Conservation (phyloP, 2,329 filamentous ascomycete species). For the Cladobotryum protrusum region DNA sequence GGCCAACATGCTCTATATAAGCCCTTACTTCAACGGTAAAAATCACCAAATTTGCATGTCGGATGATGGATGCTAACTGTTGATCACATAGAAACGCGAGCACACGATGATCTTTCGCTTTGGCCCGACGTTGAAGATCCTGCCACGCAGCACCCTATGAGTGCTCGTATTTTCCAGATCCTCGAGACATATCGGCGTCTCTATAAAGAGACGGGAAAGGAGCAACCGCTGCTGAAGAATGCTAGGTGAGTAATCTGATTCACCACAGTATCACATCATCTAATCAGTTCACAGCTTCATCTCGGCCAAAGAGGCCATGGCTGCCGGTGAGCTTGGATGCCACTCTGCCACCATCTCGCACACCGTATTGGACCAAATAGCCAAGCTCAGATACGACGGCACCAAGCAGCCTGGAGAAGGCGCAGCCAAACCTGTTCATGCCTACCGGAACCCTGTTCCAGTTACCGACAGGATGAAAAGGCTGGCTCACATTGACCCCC, state of each 20-base stretch:
- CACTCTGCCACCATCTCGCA: constrained; percentile 17
- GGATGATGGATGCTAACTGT: background rate
- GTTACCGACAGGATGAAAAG: constrained; percentile 29
- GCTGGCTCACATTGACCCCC: constrained; percentile 32
- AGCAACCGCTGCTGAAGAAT: constrained; percentile 42
- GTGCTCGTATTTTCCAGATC: constrained; percentile 41
- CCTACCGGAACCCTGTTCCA: constrained; percentile 29
- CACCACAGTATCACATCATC: background rate
- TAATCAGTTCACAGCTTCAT: constrained; percentile 29
- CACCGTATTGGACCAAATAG: constrained; percentile 30
- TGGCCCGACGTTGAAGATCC: constrained; percentile 43
- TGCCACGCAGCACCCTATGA: constrained; percentile 41
- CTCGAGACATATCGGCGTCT: constrained; percentile 40
- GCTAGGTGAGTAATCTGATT: constrained; percentile 26
- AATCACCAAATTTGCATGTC: background rate
- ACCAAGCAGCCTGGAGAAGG: constrained; percentile 32
- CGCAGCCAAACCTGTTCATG: constrained; percentile 34
- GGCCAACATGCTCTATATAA: constrained; percentile 41
- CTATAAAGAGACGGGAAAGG: constrained; percentile 40
- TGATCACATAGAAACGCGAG: constrained; percentile 31
- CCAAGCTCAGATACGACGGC: constrained; percentile 31
- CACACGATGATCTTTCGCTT: constrained; percentile 36
- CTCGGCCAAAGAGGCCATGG: constrained; percentile 38
- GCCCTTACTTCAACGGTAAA: constrained; percentile 43
- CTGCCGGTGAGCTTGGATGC: constrained; percentile 40